phyloP scores from a whole-genome alignment of 2,329 filamentous ascomycete genomes.

The Scytalidium lignicola region DNA sequence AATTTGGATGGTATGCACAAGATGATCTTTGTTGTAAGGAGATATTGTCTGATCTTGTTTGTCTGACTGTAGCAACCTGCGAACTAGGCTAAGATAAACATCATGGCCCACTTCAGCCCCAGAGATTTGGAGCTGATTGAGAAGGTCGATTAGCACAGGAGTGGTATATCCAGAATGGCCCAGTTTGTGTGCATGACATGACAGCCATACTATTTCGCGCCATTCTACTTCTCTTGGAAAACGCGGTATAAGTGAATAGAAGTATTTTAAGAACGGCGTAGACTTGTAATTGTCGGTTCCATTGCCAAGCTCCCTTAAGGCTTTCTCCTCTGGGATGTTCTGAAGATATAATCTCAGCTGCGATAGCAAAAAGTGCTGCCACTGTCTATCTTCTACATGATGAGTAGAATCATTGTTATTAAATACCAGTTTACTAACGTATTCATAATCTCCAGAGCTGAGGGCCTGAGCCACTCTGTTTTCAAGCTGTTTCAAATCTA shows the following conservation, averaged over 20 bases:
- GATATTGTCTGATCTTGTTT: not conserved
- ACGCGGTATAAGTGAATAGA: conserved; percentile 28
- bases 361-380: conserved; percentile 15
- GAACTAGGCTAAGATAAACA: conserved; percentile 31
- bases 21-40: conserved; percentile 15
- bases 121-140: conserved; percentile 29
- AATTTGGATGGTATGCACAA: conserved; percentile 28
- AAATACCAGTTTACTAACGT: conserved; percentile 8
- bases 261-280: conserved; percentile 36
- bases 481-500: conserved; percentile 7
- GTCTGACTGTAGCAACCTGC: conserved; percentile 27
- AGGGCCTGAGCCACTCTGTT: conserved; percentile 8
- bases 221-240: conserved; percentile 27
- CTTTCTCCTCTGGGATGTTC: conserved; percentile 26
- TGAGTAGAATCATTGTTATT: conserved; percentile 4
- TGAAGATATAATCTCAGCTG: conserved; percentile 20
- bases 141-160: conserved; percentile 25
- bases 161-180: conserved; percentile 34
- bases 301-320: conserved; percentile 30
- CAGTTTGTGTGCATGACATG: conserved; percentile 31
- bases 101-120: conserved; percentile 30
- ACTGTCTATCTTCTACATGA: conserved; percentile 15
- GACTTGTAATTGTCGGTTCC: conserved; percentile 32
- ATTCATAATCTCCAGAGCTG: conserved; percentile 13
- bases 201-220: conserved; percentile 30